Conservation (phyloP, 805 yeast genomes). For the Wickerhamomyces pijperi region DNA sequence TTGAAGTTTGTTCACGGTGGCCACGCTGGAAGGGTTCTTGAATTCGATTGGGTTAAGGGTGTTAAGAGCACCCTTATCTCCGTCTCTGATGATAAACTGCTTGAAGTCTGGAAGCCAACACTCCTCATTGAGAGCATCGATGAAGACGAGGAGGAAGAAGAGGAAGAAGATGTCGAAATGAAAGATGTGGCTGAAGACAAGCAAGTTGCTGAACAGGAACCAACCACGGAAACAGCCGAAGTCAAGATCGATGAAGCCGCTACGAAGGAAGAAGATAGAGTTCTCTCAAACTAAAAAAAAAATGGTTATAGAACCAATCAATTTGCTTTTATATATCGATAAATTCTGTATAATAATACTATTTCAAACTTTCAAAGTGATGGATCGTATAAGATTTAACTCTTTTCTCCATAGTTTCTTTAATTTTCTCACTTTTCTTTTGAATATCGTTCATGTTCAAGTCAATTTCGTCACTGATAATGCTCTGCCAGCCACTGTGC, state of each 20-base stretch:
- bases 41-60: conserved; percentile 55
- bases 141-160: conserved; percentile 23
- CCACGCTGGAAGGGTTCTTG: conserved; percentile 61
- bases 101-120: conserved; percentile 59
- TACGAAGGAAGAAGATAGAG: too few species aligned
- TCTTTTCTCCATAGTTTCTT: conserved; percentile 20
- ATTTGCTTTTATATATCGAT: too few species aligned
- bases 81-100: conserved; percentile 63
- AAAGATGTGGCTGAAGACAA: not conserved
- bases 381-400: conserved; percentile 27
- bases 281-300: too few species aligned
- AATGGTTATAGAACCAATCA: too few species aligned
- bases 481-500: conserved; percentile 39
- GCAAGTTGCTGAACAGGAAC: not conserved
- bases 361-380: conserved; percentile 21
- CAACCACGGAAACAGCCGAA: not conserved
- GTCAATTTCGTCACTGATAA: conserved; percentile 25
- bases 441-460: conserved; percentile 20
- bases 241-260: conserved; percentile 1
- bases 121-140: conserved; percentile 28
- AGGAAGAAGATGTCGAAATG: conserved; percentile 1
- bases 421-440: conserved; percentile 10
- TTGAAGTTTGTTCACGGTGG: conserved; percentile 79
- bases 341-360: too few species aligned
- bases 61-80: conserved; percentile 49